A percentile compares a stretch with the other conserved stretches of the same genome.
Evolutionary conservation across 495 filamentous ascomycete genomes (phyloP).

Genomic region (Penicillium riverlandense): DNA sequence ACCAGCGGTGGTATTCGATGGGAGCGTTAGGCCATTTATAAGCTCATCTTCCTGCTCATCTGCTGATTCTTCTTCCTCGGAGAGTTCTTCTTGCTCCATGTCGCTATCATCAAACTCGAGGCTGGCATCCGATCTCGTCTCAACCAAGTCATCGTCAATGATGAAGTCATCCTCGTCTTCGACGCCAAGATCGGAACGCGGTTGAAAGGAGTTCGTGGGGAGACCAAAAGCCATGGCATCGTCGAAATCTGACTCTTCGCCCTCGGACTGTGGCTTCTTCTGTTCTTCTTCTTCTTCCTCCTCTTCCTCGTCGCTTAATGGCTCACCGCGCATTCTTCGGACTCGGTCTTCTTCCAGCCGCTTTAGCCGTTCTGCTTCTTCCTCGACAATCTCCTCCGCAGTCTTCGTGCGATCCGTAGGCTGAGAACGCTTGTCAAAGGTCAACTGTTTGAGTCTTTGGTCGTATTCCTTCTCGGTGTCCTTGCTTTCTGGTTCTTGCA

Average conservation of each 20-base stretch:
- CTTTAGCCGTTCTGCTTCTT: slow-evolving; percentile 66
- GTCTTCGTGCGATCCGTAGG: slow-evolving; percentile 88
- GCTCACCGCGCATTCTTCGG: slow-evolving; percentile 40
- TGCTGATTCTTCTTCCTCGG: slow-evolving; percentile 49
- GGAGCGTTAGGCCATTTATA: slow-evolving; percentile 32
- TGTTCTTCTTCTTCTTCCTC: slow-evolving; percentile 42
- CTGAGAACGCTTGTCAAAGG: slow-evolving; percentile 71
- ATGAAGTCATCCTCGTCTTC: slow-evolving; percentile 92
- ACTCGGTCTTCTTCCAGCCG: slow-evolving; percentile 69
- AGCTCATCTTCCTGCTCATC: slow-evolving; percentile 40
- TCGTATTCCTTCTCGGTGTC: slow-evolving; percentile 79
- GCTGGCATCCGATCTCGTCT: slow-evolving; percentile 45
- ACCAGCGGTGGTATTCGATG: slow-evolving; percentile 11
- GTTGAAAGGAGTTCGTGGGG: slow-evolving; percentile 16
- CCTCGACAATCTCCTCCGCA: slow-evolving; percentile 73
- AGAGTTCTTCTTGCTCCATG: slow-evolving; percentile 41
- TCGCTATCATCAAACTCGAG: slow-evolving; percentile 45
- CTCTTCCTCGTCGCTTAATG: slow-evolving; percentile 32
- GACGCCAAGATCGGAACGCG: slow-evolving; percentile 42
- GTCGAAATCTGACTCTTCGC: slow-evolving; percentile 35
- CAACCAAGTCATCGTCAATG: slow-evolving; percentile 79
- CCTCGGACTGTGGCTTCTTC: slow-evolving; percentile 21
- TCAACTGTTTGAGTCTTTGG: slow-evolving; percentile 67
- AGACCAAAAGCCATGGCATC: slow-evolving; percentile 54
- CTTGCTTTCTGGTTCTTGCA: slow-evolving; percentile 54